Percentiles rank a stretch among this genome's conserved stretches.
These are phyloP conservation scores for Metschnikowia baotianmanensis DNA, from an alignment of 805 yeast genomes.

Conservation along the genomic window DNA sequence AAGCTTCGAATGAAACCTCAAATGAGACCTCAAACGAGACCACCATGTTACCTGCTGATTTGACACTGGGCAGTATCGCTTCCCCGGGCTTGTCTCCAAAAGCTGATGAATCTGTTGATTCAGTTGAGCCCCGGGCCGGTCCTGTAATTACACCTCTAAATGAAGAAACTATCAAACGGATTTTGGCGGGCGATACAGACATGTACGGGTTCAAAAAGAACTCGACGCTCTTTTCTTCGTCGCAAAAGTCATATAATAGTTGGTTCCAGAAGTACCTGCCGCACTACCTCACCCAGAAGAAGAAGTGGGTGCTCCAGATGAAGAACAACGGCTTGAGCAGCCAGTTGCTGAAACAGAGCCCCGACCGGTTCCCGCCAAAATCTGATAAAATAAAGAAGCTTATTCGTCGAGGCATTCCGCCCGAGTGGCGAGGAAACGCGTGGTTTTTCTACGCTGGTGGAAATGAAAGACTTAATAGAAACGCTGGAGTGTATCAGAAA, in stretches of 20 bases:
- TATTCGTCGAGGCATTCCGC: constrained; percentile 89
- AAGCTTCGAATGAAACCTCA: too few species aligned
- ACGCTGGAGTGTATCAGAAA: constrained; percentile 71
- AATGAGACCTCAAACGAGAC: too few species aligned
- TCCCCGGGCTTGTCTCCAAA: not conserved
- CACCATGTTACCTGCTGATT: too few species aligned
- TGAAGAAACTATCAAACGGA: constrained; percentile 1
- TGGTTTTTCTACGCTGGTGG: constrained; percentile 97
- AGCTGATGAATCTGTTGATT: not conserved
- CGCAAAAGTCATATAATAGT: constrained; percentile 56
- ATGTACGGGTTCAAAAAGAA: constrained; percentile 85
- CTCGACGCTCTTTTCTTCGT: constrained; percentile 43
- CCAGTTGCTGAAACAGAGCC: constrained; percentile 28
- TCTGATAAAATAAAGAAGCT: constrained; percentile 78
- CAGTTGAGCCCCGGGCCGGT: constrained; percentile 1
- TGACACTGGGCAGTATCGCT: too few species aligned
- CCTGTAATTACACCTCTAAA: constrained; percentile 8
- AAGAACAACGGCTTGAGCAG: constrained; percentile 62
- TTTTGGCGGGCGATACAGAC: constrained; percentile 40
- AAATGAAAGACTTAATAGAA: constrained; percentile 61
- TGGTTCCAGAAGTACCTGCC: constrained; percentile 76
- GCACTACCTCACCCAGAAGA: constrained; percentile 61
- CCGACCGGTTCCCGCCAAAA: constrained; percentile 70
- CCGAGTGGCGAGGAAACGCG: constrained; percentile 95
- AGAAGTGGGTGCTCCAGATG: constrained; percentile 73